These are phyloP conservation scores for Kodamaea anthophila DNA, from an alignment of 1,139 yeast species.

Conservation along the genomic window DNA sequence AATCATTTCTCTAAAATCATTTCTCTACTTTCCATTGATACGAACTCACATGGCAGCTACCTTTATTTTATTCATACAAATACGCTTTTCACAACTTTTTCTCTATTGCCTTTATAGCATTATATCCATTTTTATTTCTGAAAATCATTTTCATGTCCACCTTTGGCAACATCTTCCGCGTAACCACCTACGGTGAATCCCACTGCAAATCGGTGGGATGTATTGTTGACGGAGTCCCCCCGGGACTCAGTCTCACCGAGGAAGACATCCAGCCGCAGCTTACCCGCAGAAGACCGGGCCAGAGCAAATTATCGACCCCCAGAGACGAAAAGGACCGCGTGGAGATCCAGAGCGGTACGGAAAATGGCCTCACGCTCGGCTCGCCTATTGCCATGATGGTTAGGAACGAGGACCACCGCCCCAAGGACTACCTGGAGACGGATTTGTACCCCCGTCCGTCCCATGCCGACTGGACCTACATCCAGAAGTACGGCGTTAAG, in stretches of 20 bases:
- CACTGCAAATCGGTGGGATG: constrained; percentile 99
- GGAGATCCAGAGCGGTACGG: constrained; percentile 91
- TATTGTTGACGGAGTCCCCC: constrained; percentile 97
- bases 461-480: constrained; percentile 94
- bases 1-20: no score
- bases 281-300: constrained; percentile 97
- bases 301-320: constrained; percentile 86
- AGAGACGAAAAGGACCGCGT: constrained; percentile 92
- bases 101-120: no score
- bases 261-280: constrained; percentile 91
- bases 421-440: constrained; percentile 91
- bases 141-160: constrained; percentile 31
- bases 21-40: no score
- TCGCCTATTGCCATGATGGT: constrained; percentile 95
- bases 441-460: constrained; percentile 96
- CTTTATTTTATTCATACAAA: no score
- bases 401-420: constrained; percentile 91
- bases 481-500: constrained; percentile 83
- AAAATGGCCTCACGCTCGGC: constrained; percentile 83
- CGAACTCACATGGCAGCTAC: no score
- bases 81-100: no score
- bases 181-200: constrained; percentile 96
- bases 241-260: constrained; percentile 81
- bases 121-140: no score
- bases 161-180: constrained; percentile 46